Conservation (phyloP, 768 basidiomycete genomes). For the Crucibulum laeve region DNA sequence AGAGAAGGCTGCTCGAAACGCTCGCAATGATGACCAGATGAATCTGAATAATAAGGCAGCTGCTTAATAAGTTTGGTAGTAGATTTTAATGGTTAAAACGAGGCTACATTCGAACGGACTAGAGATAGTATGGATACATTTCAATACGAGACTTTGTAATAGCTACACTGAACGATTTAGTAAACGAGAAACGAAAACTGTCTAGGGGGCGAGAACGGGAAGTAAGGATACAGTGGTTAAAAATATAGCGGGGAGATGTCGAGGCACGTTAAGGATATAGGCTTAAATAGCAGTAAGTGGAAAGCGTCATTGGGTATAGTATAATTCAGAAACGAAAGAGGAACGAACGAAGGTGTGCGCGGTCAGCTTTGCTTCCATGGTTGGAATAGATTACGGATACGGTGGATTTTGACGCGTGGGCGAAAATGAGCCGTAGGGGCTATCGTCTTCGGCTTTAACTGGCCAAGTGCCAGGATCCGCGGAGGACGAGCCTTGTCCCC, state of each 20-base stretch:
- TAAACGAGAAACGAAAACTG: slow-evolving; percentile 4
- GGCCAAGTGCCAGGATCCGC: slow-evolving; percentile 11
- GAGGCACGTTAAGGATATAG: background rate
- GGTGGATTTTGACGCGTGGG: slow-evolving; percentile 16
- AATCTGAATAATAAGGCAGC: slow-evolving; percentile 5
- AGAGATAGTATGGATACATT: slow-evolving; percentile 6
- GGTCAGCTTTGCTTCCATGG: background rate
- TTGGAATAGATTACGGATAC: slow-evolving; percentile 16
- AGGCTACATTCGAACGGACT: background rate
- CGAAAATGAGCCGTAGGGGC: slow-evolving; percentile 13
- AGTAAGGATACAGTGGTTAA: slow-evolving; percentile 9
- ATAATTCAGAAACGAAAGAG: background rate
- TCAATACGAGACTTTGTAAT: slow-evolving; percentile 3
- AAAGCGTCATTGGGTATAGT: background rate
- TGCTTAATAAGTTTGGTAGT: slow-evolving; percentile 1
- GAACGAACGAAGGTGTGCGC: background rate
- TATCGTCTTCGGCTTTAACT: slow-evolving; percentile 26
- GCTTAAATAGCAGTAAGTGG: too few relatives aligned
- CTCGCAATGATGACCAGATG: slow-evolving; percentile 12
- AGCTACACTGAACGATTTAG: slow-evolving; percentile 11
- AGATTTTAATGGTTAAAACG: background rate
- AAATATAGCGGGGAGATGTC: background rate
- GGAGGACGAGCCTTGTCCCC: slow-evolving; percentile 5
- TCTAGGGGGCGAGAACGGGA: background rate
- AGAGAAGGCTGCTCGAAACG: slow-evolving; percentile 23